phyloP scores from a whole-genome alignment of 768 basidiomycete genomes.

The Amanita polypyramis region DNA sequence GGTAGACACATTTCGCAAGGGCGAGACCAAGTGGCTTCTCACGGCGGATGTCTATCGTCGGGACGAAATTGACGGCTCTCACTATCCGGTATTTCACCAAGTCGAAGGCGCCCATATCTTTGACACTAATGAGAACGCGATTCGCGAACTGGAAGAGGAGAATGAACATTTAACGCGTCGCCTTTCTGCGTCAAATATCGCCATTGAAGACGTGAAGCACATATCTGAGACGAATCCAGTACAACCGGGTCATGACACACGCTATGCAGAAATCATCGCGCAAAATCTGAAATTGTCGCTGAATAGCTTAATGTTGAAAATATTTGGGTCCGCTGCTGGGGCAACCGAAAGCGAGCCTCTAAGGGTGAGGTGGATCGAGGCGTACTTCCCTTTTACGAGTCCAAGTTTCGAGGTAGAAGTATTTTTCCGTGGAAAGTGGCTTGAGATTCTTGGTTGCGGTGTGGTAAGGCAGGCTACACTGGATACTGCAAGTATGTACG shows the following conservation, averaged over 20 bases:
- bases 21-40: constrained; percentile 77
- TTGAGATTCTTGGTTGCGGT: constrained; percentile 92
- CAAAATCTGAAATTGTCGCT: constrained; percentile 83
- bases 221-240: constrained; percentile 68
- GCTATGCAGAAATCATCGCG: constrained; percentile 62
- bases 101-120: constrained; percentile 92
- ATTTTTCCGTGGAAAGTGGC: constrained; percentile 91
- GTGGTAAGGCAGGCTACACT: constrained; percentile 86
- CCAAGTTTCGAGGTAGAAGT: constrained; percentile 99
- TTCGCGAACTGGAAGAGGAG: constrained; percentile 59
- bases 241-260: constrained; percentile 69
- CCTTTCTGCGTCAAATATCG: constrained; percentile 63
- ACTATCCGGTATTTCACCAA: constrained; percentile 98
- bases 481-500: constrained; percentile 67
- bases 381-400: constrained; percentile 95
- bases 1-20: constrained; percentile 76
- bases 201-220: constrained; percentile 80
- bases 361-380: constrained; percentile 92
- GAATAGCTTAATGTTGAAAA: constrained; percentile 71
- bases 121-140: constrained; percentile 40
- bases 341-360: constrained; percentile 57
- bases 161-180: constrained; percentile 51
- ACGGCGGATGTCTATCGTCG: constrained; percentile 96
- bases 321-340: constrained; percentile 61
- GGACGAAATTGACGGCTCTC: constrained; percentile 95